phyloP scores from a whole-genome alignment of 257 asterid genomes.

The Forsythia viridissima region DNA sequence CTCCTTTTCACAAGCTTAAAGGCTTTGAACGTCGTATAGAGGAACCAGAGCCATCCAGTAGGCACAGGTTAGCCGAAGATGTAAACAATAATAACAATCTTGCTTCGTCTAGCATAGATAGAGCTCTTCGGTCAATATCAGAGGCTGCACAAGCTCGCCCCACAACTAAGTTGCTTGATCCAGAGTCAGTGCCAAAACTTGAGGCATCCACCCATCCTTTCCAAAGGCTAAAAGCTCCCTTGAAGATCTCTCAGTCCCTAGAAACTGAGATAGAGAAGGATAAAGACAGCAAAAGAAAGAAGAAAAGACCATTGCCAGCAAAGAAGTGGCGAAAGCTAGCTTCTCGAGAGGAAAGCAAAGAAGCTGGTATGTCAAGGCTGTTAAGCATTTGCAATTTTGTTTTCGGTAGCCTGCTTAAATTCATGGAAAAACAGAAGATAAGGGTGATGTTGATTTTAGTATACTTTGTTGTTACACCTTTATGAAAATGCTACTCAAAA shows the following conservation, averaged over 20 bases:
- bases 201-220: slow-evolving; percentile 82
- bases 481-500: background rate
- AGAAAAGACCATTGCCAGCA: slow-evolving; percentile 81
- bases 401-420: slow-evolving; percentile 16
- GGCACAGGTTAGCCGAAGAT: slow-evolving; percentile 34
- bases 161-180: slow-evolving; percentile 79
- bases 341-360: slow-evolving; percentile 54
- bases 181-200: slow-evolving; percentile 66
- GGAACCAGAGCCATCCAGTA: slow-evolving; percentile 63
- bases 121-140: slow-evolving; percentile 64
- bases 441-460: background rate
- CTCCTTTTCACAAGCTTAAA: slow-evolving; percentile 94
- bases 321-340: slow-evolving; percentile 72
- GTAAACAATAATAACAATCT: slow-evolving; percentile 39
- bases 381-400: slow-evolving; percentile 12
- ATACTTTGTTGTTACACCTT: background rate
- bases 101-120: slow-evolving; percentile 75
- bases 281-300: slow-evolving; percentile 51
- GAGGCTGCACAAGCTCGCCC: slow-evolving; percentile 88
- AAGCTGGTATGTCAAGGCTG: slow-evolving; percentile 49
- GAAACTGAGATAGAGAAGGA: slow-evolving; percentile 47
- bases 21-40: slow-evolving; percentile 92
- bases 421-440: slow-evolving; percentile 15
- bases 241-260: slow-evolving; percentile 54
- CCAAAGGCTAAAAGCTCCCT: slow-evolving; percentile 57